Evolutionary conservation across 768 basidiomycete genomes (phyloP), one percentile per base, ranked within the genome.

Genomic region (Dioszegia aurantiaca): DNA sequence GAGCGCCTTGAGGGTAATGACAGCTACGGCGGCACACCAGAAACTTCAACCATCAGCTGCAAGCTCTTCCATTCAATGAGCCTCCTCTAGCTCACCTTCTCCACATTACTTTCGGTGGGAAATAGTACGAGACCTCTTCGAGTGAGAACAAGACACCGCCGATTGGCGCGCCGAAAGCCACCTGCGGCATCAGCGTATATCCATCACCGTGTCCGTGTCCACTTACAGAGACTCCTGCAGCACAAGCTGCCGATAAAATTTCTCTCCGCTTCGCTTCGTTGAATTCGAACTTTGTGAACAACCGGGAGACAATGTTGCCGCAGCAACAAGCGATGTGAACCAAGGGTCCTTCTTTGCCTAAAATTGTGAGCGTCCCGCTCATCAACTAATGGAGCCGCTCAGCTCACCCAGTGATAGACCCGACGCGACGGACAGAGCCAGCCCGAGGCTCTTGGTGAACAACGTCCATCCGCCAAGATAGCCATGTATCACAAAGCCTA

Each of bases 221-320:
- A 40, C 65, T 55, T n/a, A 69, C 68, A 5, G 94, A 89, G 11
- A 99, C 95, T 27, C 95, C 95, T 23, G 95, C 95, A 5, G 94
- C 95, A 73, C 91, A 90, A 27, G 93, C 92, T 11, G 95, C 95
- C 60, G 89, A 92, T 36, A 99, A 79, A 54, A 99, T 86, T 78
- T 98, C 95, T 46, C 95, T 85, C 43, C 93, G 83, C 74, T 98
- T 98, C 14, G 85, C 91, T 83, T 99, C 95, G 67, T 98, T 99
- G 52, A 83, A 87, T 77, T 98, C 93, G 69, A 94, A 99, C 77
- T 98, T 98, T 33, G 74, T 74, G 63, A 88, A 85, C 69, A 86
- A 84, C 12, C 94, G 83, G 67, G 89, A 90, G 61, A 90, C 82
- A 60, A 98, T 94, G 71, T 97, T 99, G 8, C 90, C 93, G 21